Percentiles rank a stretch among this genome's conserved stretches.
Conservation (phyloP, 2,329 filamentous ascomycete genomes). For the Aphanoascus verrucosus region DNA sequence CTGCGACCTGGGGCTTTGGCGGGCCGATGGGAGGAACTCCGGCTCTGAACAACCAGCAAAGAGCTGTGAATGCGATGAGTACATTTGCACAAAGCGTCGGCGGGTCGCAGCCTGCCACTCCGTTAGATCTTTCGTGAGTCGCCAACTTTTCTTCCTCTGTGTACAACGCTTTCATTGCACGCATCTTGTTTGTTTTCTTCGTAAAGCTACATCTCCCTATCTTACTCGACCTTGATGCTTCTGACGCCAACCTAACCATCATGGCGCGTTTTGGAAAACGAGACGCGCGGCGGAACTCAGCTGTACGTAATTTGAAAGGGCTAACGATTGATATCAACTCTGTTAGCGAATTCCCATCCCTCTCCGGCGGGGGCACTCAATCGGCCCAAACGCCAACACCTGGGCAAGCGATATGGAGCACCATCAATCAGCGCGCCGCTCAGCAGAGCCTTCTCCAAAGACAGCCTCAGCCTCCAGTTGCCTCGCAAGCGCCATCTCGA, state of each 20-base stretch:
- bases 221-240: neutral
- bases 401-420: conserved; percentile 47
- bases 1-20: conserved; percentile 49
- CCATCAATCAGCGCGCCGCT: conserved; percentile 44
- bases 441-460: conserved; percentile 46
- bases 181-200: neutral
- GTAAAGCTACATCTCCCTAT: neutral
- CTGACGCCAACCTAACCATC: neutral
- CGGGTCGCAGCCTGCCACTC: conserved; percentile 43
- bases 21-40: conserved; percentile 44
- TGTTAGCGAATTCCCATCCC: conserved; percentile 51
- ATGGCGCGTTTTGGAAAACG: conserved; percentile 1
- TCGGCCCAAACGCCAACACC: conserved; percentile 43
- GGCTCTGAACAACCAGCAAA: conserved; percentile 41
- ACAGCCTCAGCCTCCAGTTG: conserved; percentile 36
- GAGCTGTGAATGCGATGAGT: conserved; percentile 41
- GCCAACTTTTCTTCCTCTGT: neutral
- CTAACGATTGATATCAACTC: conserved; percentile 16
- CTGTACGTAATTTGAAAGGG: neutral
- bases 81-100: conserved; percentile 49
- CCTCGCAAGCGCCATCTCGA: conserved; percentile 34
- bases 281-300: neutral
- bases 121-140: conserved; percentile 49
- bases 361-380: conserved; percentile 48
- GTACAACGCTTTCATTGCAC: neutral